A percentile compares a stretch with the other conserved stretches of the same genome.
Evolutionary conservation across 345 rosid genomes (phyloP).

Genomic region (Abelmoschus esculentus): DNA sequence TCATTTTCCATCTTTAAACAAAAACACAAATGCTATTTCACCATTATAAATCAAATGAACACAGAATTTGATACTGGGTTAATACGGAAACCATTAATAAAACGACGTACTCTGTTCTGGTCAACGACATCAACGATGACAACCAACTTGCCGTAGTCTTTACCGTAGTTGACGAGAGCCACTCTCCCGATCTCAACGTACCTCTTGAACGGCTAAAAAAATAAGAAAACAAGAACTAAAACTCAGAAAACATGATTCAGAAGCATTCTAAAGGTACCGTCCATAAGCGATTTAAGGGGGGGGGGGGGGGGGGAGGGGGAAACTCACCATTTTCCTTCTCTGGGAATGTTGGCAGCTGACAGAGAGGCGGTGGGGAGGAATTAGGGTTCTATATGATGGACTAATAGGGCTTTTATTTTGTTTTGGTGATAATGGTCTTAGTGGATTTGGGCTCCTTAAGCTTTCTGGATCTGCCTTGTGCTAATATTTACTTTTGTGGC

Average conservation of each 20-base stretch:
- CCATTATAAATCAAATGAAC: background rate
- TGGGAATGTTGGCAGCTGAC: background rate
- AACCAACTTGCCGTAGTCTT: slow-evolving; percentile 76
- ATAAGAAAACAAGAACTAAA: background rate
- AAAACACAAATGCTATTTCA: background rate
- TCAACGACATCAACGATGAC: slow-evolving; percentile 86
- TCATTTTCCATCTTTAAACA: background rate
- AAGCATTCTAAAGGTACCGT: background rate
- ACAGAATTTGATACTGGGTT: background rate
- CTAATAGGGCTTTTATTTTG: slow-evolving; percentile 25
- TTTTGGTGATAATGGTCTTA: too few species aligned
- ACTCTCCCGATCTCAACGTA: slow-evolving; percentile 90
- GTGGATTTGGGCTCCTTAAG: too few species aligned
- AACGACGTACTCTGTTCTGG: slow-evolving; percentile 59
- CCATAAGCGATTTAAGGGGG: background rate
- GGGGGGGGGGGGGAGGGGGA: too few species aligned
- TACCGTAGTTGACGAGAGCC: slow-evolving; percentile 78
- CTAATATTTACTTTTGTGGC: too few species aligned
- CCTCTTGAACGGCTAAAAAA: slow-evolving; percentile 71
- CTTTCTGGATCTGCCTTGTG: too few species aligned
- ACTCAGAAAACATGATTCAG: background rate
- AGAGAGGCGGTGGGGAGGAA: background rate
- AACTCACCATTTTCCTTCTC: slow-evolving; percentile 29
- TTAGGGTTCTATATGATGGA: slow-evolving; percentile 12
- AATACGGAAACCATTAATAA: too few species aligned